Conservation (phyloP, 179 eudicot species). For the Patellifolia procumbens region DNA sequence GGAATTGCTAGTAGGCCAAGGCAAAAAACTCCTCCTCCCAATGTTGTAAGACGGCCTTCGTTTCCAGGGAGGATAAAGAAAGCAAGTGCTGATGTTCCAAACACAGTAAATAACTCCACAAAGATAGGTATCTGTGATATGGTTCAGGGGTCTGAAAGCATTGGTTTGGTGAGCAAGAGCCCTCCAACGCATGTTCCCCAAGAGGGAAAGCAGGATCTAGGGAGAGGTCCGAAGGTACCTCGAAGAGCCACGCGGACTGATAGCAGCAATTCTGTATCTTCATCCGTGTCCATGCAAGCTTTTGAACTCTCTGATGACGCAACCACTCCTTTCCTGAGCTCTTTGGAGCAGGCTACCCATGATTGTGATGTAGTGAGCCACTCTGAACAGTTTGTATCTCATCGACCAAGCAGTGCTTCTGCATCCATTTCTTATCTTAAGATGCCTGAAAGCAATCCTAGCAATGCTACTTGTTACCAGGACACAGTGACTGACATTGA, state of each 20-base stretch:
- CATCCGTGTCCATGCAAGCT: conserved; percentile 70
- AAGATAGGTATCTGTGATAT: conserved; percentile 41
- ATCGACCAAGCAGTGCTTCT: conserved; percentile 30
- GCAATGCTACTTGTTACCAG: conserved; percentile 20
- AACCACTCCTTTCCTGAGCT: conserved; percentile 39
- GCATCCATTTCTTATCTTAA: conserved; percentile 38
- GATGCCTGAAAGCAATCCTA: conserved; percentile 27
- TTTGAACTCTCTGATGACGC: conserved; percentile 78
- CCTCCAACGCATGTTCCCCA: conserved; percentile 29
- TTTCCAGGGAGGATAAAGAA: conserved; percentile 55
- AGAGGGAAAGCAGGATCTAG: conserved; percentile 39
- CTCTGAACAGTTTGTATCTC: conserved; percentile 40
- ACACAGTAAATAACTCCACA: conserved; percentile 28
- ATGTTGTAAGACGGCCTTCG: conserved; percentile 55
- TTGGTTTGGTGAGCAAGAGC: conserved; percentile 27
- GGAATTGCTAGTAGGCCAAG: conserved; percentile 50
- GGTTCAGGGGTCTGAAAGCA: conserved; percentile 38
- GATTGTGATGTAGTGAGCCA: conserved; percentile 37
- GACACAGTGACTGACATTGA: conserved; percentile 38
- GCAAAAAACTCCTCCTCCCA: conserved; percentile 75
- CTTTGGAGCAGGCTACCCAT: conserved; percentile 35
- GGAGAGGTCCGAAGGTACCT: conserved; percentile 28
- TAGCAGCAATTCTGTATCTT: conserved; percentile 69
- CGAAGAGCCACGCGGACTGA: conserved; percentile 49
- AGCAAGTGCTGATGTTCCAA: conserved; percentile 43